These are phyloP conservation scores for Trichaptum fuscoviolaceum DNA, from an alignment of 768 basidiomycete species.

Conservation along the genomic window DNA sequence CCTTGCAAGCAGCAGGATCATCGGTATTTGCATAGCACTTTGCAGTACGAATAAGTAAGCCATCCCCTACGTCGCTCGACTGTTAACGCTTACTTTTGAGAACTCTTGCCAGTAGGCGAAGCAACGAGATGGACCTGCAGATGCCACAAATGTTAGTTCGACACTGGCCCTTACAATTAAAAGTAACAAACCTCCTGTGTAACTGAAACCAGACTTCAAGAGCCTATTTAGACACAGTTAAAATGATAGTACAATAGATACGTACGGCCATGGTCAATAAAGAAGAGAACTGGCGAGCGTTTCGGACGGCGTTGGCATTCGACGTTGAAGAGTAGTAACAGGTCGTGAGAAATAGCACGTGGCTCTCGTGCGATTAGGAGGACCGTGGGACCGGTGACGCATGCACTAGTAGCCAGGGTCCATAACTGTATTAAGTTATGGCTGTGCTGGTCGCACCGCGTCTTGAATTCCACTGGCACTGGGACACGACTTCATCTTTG, in stretches of 20 bases:
- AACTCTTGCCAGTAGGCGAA: conserved; percentile 93
- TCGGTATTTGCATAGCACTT: conserved; percentile 87
- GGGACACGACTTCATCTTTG: background rate
- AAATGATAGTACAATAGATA: conserved; percentile 3
- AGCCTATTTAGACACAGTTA: background rate
- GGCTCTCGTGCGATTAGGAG: background rate
- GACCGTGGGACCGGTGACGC: background rate
- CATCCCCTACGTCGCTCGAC: conserved; percentile 2
- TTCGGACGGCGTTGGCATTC: background rate
- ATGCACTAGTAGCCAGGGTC: background rate
- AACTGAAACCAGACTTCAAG: conserved; percentile 59
- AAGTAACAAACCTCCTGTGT: conserved; percentile 45
- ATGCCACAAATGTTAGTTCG: conserved; percentile 1
- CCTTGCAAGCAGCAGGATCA: conserved; percentile 63
- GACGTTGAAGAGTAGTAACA: background rate
- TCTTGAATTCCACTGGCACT: background rate
- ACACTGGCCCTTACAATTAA: background rate
- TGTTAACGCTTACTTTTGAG: conserved; percentile 44
- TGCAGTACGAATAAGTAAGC: background rate
- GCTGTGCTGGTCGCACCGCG: background rate
- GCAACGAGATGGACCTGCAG: conserved; percentile 74
- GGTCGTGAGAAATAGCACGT: background rate
- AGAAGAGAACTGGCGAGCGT: background rate
- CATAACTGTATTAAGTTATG: background rate
- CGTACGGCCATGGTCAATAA: conserved; percentile 34